phyloP scores from a whole-genome alignment of 1,284 basidiomycete genomes.

The Sporisorium scitamineum region DNA sequence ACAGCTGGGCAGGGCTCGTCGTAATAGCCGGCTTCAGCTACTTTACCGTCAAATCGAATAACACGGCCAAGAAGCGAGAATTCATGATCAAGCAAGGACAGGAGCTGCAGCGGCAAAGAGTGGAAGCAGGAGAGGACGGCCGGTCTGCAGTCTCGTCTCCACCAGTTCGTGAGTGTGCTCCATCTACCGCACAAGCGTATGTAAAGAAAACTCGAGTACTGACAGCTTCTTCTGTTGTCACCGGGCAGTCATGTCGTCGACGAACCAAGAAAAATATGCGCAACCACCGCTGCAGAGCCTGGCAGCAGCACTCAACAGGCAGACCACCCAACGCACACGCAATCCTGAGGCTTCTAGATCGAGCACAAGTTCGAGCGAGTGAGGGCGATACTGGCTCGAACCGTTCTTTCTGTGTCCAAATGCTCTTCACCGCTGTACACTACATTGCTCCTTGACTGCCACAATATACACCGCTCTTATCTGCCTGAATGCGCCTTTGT shows the following conservation, averaged over 20 bases:
- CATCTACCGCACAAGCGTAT: background rate
- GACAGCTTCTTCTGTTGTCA: background rate
- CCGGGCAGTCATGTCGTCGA: slow-evolving; percentile 33
- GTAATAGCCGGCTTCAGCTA: slow-evolving; percentile 49
- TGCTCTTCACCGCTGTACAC: no score
- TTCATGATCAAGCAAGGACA: slow-evolving; percentile 53
- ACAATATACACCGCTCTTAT: background rate
- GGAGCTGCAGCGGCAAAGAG: slow-evolving; percentile 13
- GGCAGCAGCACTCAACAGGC: slow-evolving; percentile 35
- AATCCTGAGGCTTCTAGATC: slow-evolving; percentile 5
- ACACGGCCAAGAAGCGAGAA: slow-evolving; percentile 50
- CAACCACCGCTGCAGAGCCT: slow-evolving; percentile 48
- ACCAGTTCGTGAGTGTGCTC: slow-evolving; percentile 27
- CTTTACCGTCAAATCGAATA: slow-evolving; percentile 49
- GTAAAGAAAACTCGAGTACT: background rate
- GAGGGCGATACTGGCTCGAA: no score
- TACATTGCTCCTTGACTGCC: background rate
- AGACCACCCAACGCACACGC: slow-evolving; percentile 44
- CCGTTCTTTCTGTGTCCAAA: no score
- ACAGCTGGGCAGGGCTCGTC: slow-evolving; percentile 42
- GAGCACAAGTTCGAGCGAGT: background rate
- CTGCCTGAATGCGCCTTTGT: background rate
- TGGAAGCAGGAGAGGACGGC: slow-evolving; percentile 3
- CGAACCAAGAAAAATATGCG: slow-evolving; percentile 37
- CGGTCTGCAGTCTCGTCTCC: background rate